phyloP scores from a whole-genome alignment of 345 rosid species.

The Diplotaxis tenuifolia region DNA sequence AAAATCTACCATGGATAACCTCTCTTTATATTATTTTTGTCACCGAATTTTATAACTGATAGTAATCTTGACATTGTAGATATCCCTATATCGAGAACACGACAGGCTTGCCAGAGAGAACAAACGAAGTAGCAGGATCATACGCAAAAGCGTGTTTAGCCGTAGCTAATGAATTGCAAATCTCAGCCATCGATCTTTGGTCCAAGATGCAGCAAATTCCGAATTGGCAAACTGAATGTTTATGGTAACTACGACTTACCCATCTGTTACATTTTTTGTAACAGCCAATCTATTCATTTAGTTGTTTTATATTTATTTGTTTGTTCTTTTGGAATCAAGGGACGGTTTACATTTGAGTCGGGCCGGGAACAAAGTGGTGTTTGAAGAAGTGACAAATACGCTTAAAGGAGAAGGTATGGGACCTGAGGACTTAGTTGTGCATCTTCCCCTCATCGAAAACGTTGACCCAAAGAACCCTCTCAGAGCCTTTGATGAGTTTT shows the following conservation, averaged over 20 bases:
- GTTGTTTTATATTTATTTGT: not conserved
- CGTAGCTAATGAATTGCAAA: conserved; percentile 54
- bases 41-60: not conserved
- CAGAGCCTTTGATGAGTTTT: conserved; percentile 45
- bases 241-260: conserved; percentile 31
- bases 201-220: conserved; percentile 68
- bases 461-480: conserved; percentile 66
- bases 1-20: not conserved
- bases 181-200: conserved; percentile 69
- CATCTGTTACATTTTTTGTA: not conserved
- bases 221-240: conserved; percentile 58
- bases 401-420: conserved; percentile 53
- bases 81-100: conserved; percentile 67
- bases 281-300: not conserved
- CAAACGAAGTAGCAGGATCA: conserved; percentile 76
- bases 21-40: not conserved
- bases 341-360: conserved; percentile 75
- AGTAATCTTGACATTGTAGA: conserved; percentile 33
- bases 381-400: conserved; percentile 61
- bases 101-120: conserved; percentile 70
- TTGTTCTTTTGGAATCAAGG: conserved; percentile 29
- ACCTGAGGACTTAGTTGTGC: conserved; percentile 51
- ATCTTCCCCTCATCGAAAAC: conserved; percentile 58
- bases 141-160: conserved; percentile 65
- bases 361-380: conserved; percentile 64